Percentiles rank a stretch among this genome's conserved stretches.
phyloP scores from a whole-genome alignment of 768 basidiomycete genomes.

The Psilocybe cyanescens region DNA sequence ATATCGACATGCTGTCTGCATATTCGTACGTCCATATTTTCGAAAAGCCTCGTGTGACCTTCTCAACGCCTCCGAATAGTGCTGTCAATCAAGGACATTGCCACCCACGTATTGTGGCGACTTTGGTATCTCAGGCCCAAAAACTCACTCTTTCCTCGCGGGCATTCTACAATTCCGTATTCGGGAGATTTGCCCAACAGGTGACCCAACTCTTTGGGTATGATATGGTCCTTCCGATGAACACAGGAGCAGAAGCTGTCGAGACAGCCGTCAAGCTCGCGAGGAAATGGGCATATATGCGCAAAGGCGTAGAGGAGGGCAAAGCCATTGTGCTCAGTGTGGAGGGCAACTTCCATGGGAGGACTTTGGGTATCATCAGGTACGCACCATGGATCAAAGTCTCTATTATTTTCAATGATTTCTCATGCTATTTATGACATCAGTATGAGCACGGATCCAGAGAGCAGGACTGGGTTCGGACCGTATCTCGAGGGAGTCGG shows the following conservation, averaged over 20 bases:
- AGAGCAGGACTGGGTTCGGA: constrained; percentile 85
- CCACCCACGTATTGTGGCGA: constrained; percentile 83
- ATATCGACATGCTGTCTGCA: constrained; percentile 97
- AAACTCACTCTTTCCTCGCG: constrained; percentile 92
- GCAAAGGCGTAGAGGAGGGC: constrained; percentile 81
- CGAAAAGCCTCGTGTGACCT: background rate
- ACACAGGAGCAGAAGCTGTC: constrained; percentile 98
- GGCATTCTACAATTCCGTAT: constrained; percentile 93
- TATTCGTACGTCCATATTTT: constrained; percentile 73
- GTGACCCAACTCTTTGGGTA: constrained; percentile 86
- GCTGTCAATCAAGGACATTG: constrained; percentile 96
- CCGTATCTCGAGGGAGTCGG: constrained; percentile 89
- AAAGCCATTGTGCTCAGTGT: constrained; percentile 87
- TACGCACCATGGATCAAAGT: constrained; percentile 27
- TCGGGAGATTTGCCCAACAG: constrained; percentile 88
- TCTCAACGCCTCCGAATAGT: constrained; percentile 37
- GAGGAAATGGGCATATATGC: constrained; percentile 94
- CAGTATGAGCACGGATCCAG: constrained; percentile 95
- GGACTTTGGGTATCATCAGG: constrained; percentile 90
- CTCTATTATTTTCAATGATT: background rate
- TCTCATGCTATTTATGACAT: constrained; percentile 13
- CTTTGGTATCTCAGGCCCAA: constrained; percentile 84
- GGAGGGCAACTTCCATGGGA: constrained; percentile 93
- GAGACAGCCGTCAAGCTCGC: constrained; percentile 97
- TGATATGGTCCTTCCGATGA: constrained; percentile 98